Evolutionary conservation across 176 grass and related monocot species (phyloP), one percentile per base, ranked within the genome.

Genomic region (Thalia dealbata): DNA sequence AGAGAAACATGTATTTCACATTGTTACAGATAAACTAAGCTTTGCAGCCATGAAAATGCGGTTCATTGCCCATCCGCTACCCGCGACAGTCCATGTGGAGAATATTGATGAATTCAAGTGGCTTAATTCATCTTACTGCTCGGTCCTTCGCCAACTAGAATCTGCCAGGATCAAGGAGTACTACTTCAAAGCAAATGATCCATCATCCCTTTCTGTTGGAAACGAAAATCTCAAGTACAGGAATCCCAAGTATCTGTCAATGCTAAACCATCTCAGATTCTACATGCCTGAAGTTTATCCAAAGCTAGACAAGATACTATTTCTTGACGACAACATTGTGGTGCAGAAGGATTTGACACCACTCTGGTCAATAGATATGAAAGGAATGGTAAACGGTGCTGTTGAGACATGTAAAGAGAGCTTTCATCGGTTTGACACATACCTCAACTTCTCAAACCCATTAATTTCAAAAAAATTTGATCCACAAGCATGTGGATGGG

Each of bases 361-460:
- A 14, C 80, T 92, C 21, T 97, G 89, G 89, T 80, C 78, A 43
- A 35, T 92, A 50, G 87, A 92, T 88, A 78, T 97, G 66, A 88
- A 91, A 78, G 89, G 93, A 68, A 92, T 97, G 89, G 93, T 97
- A 73, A 92, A 90, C 89, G 89, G 93, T 51, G 93, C 93, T 11
- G 89, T 97, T 78, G 93, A 97, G 85, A 92, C 89, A 48, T 97
- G 93, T 71, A 97, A 92, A 82, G 89, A 92, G 76, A 97, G 93
- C 51, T 97, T 97, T 74, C 93, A 97, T 80, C 82, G 93, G 61
- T 97, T 92, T 41, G 89, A 97, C 76, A 97, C 93, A 35, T 97
- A 97, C 64, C 85, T 92, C 30, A 92, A 97, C 70, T 92, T 92
- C 71, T 97, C 90, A 27, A 82, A 92, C 18, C 87, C 95, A 28